Conservation (phyloP, 805 yeast species). For the Kazachstania martiniae region DNA sequence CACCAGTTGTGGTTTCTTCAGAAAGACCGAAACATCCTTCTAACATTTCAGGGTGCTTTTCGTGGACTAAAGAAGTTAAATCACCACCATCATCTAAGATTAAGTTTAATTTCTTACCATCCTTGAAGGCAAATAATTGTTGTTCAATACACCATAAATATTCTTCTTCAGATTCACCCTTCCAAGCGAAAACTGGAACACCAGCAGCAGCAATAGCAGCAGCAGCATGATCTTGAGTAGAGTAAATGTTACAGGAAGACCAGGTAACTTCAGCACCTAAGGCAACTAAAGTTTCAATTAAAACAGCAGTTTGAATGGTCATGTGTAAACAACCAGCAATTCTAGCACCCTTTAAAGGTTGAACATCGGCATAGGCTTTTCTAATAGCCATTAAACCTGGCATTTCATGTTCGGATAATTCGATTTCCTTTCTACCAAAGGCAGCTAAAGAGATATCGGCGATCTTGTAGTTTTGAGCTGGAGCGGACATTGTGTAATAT, state of each 20-base stretch:
- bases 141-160: constrained; percentile 99
- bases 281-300: constrained; percentile 93
- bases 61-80: constrained; percentile 91
- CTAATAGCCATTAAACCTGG: constrained; percentile 99
- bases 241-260: constrained; percentile 98
- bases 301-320: constrained; percentile 98
- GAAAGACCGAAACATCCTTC: constrained; percentile 90
- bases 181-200: constrained; percentile 99
- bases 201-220: constrained; percentile 99
- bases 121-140: constrained; percentile 97
- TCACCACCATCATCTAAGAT: constrained; percentile 99
- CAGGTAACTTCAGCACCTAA: constrained; percentile 99
- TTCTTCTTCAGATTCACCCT: constrained; percentile 99
- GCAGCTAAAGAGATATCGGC: constrained; percentile 98
- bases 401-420: constrained; percentile 98
- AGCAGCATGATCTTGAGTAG: constrained; percentile 99
- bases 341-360: constrained; percentile 97
- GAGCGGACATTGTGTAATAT: constrained; percentile 36
- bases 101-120: constrained; percentile 86
- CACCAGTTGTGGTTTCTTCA: constrained; percentile 99
- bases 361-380: constrained; percentile 77
- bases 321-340: constrained; percentile 98
- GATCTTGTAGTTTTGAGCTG: constrained; percentile 77
- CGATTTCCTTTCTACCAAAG: constrained; percentile 98
- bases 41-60: constrained; percentile 96